A percentile compares a stretch with the other conserved stretches of the same genome.
Conservation (phyloP, 495 filamentous ascomycete species). For the Xylaria longipes region DNA sequence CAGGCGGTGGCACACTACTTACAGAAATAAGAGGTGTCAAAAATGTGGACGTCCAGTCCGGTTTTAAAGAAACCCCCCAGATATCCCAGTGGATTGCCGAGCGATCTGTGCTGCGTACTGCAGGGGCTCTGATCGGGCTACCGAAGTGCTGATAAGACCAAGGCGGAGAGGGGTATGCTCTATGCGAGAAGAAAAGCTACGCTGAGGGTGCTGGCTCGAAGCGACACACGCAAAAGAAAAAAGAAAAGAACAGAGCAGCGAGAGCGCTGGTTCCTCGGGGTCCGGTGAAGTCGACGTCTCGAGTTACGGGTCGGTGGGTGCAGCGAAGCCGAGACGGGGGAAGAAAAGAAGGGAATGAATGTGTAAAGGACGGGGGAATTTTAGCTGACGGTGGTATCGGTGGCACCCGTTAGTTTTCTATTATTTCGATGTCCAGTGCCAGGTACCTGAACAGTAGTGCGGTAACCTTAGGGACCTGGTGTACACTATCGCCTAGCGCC, state of each 20-base stretch:
- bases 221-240: slow-evolving; percentile 21
- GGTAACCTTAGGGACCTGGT: not conserved
- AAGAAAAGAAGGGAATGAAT: slow-evolving; percentile 21
- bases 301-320: slow-evolving; percentile 21
- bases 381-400: not conserved
- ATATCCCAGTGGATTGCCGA: slow-evolving; percentile 14
- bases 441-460: slow-evolving; percentile 14
- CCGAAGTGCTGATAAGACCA: not conserved
- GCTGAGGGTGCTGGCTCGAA: slow-evolving; percentile 26
- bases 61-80: not conserved
- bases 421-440: slow-evolving; percentile 11
- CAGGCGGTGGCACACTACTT: not conserved
- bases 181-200: slow-evolving; percentile 25
- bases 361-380: slow-evolving; percentile 16
- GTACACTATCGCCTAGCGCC: not conserved
- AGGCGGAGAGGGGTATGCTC: slow-evolving; percentile 1
- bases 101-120: slow-evolving; percentile 15
- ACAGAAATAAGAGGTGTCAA: not conserved
- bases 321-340: slow-evolving; percentile 17
- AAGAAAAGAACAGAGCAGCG: slow-evolving; percentile 14
- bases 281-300: slow-evolving; percentile 23
- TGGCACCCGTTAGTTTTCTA: slow-evolving; percentile 18
- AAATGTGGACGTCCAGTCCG: not conserved
- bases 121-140: slow-evolving; percentile 18
- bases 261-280: slow-evolving; percentile 9